A percentile compares a stretch with the other conserved stretches of the same genome.
Conservation (phyloP, 1,284 basidiomycete species). For the Entoloma clypeatum region DNA sequence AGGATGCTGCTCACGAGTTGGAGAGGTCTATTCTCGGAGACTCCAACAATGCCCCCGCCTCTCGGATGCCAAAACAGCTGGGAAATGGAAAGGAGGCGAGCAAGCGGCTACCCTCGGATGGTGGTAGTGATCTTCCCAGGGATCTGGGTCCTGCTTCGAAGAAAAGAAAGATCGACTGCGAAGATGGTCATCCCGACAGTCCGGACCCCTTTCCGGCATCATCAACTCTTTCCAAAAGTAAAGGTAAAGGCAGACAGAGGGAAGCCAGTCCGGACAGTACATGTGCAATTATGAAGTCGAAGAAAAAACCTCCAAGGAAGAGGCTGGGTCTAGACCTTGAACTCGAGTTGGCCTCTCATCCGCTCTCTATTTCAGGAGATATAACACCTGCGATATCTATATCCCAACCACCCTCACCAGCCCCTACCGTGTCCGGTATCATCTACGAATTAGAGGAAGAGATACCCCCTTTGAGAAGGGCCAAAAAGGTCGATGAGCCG, state of each 20-base stretch:
- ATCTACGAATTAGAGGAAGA: constrained; percentile 69
- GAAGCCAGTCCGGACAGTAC: constrained; percentile 38
- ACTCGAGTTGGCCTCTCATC: constrained; percentile 48
- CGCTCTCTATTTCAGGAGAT: constrained; percentile 56
- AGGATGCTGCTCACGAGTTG: constrained; percentile 37
- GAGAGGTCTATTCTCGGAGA: constrained; percentile 37
- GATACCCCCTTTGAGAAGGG: constrained; percentile 64
- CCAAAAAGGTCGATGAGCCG: constrained; percentile 69
- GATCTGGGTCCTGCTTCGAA: constrained; percentile 40
- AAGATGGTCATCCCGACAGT: constrained; percentile 28
- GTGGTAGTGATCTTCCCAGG: constrained; percentile 41
- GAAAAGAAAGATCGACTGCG: constrained; percentile 48
- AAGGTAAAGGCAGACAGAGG: constrained; percentile 36
- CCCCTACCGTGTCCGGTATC: constrained; percentile 49
- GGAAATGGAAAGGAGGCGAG: constrained; percentile 39
- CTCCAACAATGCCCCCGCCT: constrained; percentile 21
- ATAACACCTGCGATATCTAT: constrained; percentile 48
- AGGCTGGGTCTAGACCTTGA: constrained; percentile 47
- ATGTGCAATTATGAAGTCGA: constrained; percentile 34
- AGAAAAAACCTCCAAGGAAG: constrained; percentile 41
- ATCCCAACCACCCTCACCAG: constrained; percentile 63
- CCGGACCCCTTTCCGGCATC: constrained; percentile 5
- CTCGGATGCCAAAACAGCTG: constrained; percentile 22
- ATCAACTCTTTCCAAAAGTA: constrained; percentile 28
- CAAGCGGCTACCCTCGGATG: constrained; percentile 54